These are phyloP conservation scores for Trichosporon asahii DNA, from an alignment of 1,284 basidiomycete species.

Conservation along the genomic window DNA sequence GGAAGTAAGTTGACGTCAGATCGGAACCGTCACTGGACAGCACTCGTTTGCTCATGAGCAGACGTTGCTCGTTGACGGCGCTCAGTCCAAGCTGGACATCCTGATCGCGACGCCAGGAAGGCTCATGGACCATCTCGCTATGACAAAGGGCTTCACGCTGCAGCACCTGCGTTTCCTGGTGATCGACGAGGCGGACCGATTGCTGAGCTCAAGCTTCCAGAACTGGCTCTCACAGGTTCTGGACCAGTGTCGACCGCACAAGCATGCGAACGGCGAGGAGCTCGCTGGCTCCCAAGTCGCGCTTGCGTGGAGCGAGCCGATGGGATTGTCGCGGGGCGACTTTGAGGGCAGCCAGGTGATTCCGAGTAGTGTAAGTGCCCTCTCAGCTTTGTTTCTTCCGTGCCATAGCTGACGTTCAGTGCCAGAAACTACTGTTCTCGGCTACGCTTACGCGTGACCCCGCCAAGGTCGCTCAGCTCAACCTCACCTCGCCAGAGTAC, in stretches of 20 bases:
- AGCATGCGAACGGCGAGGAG: neutral
- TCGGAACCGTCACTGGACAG: slow-evolving; percentile 50
- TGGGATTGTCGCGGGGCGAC: slow-evolving; percentile 31
- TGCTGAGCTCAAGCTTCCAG: slow-evolving; percentile 92
- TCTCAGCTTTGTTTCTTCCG: too few relatives aligned
- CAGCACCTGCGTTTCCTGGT: slow-evolving; percentile 92
- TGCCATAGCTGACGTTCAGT: slow-evolving; percentile 55
- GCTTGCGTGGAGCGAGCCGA: slow-evolving; percentile 48
- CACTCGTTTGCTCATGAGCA: slow-evolving; percentile 51
- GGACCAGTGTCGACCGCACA: slow-evolving; percentile 29
- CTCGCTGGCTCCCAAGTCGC: slow-evolving; percentile 36
- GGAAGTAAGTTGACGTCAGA: too few relatives aligned
- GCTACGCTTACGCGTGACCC: slow-evolving; percentile 95
- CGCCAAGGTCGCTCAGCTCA: slow-evolving; percentile 78
- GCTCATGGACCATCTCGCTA: slow-evolving; percentile 86
- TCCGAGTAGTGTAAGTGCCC: slow-evolving; percentile 12
- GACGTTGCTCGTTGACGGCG: slow-evolving; percentile 53
- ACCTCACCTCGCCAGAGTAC: slow-evolving; percentile 77
- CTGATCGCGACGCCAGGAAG: slow-evolving; percentile 93
- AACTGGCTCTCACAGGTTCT: slow-evolving; percentile 85
- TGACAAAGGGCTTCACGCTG: slow-evolving; percentile 83
- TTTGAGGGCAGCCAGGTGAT: slow-evolving; percentile 24
- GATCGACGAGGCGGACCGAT: slow-evolving; percentile 94
- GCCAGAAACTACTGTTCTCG: slow-evolving; percentile 94
- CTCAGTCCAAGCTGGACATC: slow-evolving; percentile 86